Evolutionary conservation across 106 monocot genomes (phyloP), one percentile per base, ranked within the genome.

Genomic region (Vanilla planifolia): DNA sequence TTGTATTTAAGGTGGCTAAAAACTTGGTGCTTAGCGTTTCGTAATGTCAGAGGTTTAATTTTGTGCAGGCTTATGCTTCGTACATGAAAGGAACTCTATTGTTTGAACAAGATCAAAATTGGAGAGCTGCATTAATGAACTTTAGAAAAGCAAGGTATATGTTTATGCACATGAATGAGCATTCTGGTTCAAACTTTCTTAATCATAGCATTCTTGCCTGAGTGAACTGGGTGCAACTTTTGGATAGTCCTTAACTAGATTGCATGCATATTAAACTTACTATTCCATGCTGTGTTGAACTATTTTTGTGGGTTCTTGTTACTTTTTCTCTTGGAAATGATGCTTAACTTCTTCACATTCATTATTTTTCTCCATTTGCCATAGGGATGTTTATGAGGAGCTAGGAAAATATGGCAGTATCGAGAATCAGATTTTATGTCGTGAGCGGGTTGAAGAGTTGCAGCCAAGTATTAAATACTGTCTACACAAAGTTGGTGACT

Each of bases 401-500:
- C 79, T 98, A 23, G 87, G 96, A 59, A 91, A 98, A 69, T 91
- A 88, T 77, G 96, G 96, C 13, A 82, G 64, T 55, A 72, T 82
- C 70, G 91, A 98, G 53, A 98, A 98, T 77, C 96, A 98, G 72
- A 67, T 91, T 64, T 75, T 91, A 64, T 98, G 96, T 59, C 84
- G 87, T 64, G 91, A 91, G 63, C 78, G 96, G n/a, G 84, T 98
- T 70, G 96, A 98, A 67, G 96, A 98, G 43, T 60, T 98, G 48
- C 91, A 98, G 74, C 96, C 96, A 53, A 98, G 91, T 73, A 85
- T 98, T 60, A 79, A 80, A 59, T 98, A 87, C 60, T 98, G 96
- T 62, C 74, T 91, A 48, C 91, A 87, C 73, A 98, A 88, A 79
- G 79, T 88, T 48, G 91, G 96, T 23, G 73, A 88, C 70, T 82